Evolutionary conservation across 164 flowering plant genomes (phyloP).

Genomic region (Tetracentron sinense): DNA sequence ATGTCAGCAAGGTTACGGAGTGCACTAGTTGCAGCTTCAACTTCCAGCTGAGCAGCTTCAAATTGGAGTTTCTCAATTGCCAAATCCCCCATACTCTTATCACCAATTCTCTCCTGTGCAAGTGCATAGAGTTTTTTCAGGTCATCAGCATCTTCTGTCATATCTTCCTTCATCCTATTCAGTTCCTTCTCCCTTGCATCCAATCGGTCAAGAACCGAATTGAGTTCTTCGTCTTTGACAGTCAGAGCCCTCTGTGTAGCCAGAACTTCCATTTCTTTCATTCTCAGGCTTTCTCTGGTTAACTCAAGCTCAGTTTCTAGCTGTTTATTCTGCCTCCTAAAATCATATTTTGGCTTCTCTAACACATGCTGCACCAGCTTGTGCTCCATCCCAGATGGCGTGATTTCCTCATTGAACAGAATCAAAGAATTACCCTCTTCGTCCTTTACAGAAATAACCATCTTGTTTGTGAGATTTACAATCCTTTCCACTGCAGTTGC

Average conservation of each 20-base stretch:
- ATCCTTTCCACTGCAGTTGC: constrained; percentile 58
- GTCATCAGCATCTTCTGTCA: constrained; percentile 38
- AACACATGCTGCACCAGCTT: constrained; percentile 7
- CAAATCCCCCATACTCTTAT: constrained; percentile 52
- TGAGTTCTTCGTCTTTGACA: constrained; percentile 68
- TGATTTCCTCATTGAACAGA: constrained; percentile 4
- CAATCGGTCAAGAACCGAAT: constrained; percentile 35
- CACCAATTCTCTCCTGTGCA: constrained; percentile 58
- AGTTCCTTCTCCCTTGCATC: constrained; percentile 55
- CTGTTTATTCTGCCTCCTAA: constrained; percentile 35
- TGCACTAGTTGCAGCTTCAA: constrained; percentile 76
- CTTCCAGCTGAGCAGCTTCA: constrained; percentile 76
- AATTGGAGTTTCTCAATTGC: constrained; percentile 75
- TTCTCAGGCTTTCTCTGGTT: constrained; percentile 49
- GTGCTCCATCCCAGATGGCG: neutral
- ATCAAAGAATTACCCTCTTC: constrained; percentile 14
- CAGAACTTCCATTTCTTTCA: constrained; percentile 64
- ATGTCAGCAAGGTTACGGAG: constrained; percentile 57
- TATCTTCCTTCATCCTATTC: constrained; percentile 40
- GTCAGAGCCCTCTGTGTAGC: constrained; percentile 56
- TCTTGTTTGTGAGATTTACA: constrained; percentile 52
- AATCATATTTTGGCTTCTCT: constrained; percentile 27
- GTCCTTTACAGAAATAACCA: constrained; percentile 40
- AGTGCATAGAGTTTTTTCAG: constrained; percentile 47
- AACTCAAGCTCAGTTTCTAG: constrained; percentile 61